phyloP scores from a whole-genome alignment of 345 rosid species.

The Geranium rotundifolium region DNA sequence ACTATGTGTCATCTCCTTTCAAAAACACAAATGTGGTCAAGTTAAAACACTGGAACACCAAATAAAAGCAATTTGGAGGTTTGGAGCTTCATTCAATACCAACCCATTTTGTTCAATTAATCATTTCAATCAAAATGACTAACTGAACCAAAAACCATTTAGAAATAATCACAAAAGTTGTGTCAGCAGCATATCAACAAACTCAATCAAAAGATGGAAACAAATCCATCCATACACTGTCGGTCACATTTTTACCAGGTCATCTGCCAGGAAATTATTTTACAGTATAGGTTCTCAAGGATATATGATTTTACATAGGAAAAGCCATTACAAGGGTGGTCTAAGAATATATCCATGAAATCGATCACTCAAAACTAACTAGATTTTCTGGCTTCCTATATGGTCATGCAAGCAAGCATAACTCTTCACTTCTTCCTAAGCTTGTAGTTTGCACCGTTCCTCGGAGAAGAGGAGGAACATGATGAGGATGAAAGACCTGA shows the following conservation, averaged over 20 bases:
- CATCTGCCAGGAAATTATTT: too few relatives aligned
- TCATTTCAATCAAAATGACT: background rate
- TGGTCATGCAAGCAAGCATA: background rate
- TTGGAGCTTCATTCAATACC: too few relatives aligned
- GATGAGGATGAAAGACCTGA: conserved; percentile 17
- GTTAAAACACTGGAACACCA: too few relatives aligned
- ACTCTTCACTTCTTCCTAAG: conserved; percentile 10
- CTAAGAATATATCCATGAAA: background rate
- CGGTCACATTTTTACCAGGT: too few relatives aligned
- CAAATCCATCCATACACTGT: background rate
- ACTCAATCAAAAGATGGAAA: background rate
- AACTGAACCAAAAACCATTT: background rate
- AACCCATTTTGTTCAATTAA: too few relatives aligned
- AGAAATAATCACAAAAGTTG: background rate
- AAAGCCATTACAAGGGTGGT: background rate
- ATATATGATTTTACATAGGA: conserved; percentile 3
- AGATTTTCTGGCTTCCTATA: background rate
- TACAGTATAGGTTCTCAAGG: background rate
- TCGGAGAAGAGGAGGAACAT: conserved; percentile 19
- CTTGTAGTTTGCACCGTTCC: conserved; percentile 9
- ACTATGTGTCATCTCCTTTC: too few relatives aligned
- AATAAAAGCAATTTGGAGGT: too few relatives aligned
- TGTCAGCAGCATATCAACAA: background rate
- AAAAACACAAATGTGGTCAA: too few relatives aligned
- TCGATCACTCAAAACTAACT: background rate